phyloP scores from a whole-genome alignment of 2,329 filamentous ascomycete genomes.

The Exophiala lecanii-corni region DNA sequence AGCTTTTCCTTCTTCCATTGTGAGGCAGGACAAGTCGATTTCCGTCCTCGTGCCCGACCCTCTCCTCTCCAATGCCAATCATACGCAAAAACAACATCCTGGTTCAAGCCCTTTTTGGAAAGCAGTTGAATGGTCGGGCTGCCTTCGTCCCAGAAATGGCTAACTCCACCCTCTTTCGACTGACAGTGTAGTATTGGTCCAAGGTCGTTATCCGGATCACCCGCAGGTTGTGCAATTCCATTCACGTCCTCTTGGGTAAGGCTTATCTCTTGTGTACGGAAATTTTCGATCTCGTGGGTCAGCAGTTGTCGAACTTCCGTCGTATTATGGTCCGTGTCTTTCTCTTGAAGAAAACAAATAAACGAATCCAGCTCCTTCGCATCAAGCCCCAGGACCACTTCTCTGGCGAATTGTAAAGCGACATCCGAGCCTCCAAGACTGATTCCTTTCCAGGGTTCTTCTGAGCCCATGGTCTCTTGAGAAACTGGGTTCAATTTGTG shows the following conservation, averaged over 20 bases:
- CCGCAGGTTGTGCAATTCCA: not conserved
- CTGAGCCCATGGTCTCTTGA: not conserved
- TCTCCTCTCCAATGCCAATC: not conserved
- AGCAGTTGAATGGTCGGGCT: not conserved
- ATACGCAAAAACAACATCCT: not conserved
- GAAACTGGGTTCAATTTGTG: not conserved
- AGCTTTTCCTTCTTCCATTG: not conserved
- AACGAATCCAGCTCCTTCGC: not conserved
- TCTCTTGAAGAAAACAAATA: not conserved
- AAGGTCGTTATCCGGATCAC: not conserved
- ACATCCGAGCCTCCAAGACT: not conserved
- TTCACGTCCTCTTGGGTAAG: not conserved
- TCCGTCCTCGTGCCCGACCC: not conserved
- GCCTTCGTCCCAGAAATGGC: not conserved
- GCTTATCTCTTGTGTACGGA: not conserved
- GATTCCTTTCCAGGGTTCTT: not conserved
- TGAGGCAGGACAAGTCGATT: not conserved
- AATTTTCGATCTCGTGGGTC: not conserved
- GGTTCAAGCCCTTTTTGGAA: not conserved
- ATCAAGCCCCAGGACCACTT: not conserved
- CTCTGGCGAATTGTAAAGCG: not conserved
- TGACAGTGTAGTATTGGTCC: not conserved
- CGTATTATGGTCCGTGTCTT: not conserved
- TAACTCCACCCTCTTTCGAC: not conserved
- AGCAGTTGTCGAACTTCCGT: not conserved